phyloP scores from a whole-genome alignment of 768 basidiomycete genomes.

The Hygrophoropsis aurantiaca region DNA sequence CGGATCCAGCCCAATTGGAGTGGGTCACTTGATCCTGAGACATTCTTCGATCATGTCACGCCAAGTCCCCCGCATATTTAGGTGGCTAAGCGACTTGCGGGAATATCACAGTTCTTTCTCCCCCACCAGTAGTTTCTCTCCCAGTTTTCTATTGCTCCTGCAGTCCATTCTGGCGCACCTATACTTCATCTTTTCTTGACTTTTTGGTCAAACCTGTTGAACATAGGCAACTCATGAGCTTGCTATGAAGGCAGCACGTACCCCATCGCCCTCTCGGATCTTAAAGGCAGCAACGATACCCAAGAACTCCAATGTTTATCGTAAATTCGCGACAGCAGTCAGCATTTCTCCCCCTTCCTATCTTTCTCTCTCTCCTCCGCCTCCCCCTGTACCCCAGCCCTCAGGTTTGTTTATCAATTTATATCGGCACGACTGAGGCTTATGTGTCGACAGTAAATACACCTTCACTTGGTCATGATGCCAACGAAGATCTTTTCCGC shows the following conservation, averaged over 20 bases:
- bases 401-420: conserved; percentile 1
- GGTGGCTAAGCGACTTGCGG: neutral
- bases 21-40: conserved; percentile 3
- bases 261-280: conserved; percentile 1
- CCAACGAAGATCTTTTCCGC: conserved; percentile 9
- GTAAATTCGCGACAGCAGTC: conserved; percentile 8
- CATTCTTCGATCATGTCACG: neutral
- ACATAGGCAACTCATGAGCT: neutral
- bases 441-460: conserved; percentile 2
- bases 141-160: neutral
- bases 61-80: conserved; percentile 13
- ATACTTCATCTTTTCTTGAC: conserved; percentile 7
- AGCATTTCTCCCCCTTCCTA: conserved; percentile 11
- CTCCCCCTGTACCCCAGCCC: neutral
- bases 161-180: conserved; percentile 3
- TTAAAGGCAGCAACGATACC: conserved; percentile 2
- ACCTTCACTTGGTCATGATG: neutral
- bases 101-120: neutral
- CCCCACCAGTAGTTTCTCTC: neutral
- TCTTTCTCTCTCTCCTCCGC: conserved; percentile 9
- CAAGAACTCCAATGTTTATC: conserved; percentile 1
- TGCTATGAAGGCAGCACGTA: conserved; percentile 9
- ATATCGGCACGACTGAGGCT: too few species aligned
- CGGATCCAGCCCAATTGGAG: neutral
- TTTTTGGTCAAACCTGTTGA: neutral